These are phyloP conservation scores for Leptoxyphium fumago DNA, from an alignment of 2,329 filamentous ascomycete genomes.

Conservation along the genomic window DNA sequence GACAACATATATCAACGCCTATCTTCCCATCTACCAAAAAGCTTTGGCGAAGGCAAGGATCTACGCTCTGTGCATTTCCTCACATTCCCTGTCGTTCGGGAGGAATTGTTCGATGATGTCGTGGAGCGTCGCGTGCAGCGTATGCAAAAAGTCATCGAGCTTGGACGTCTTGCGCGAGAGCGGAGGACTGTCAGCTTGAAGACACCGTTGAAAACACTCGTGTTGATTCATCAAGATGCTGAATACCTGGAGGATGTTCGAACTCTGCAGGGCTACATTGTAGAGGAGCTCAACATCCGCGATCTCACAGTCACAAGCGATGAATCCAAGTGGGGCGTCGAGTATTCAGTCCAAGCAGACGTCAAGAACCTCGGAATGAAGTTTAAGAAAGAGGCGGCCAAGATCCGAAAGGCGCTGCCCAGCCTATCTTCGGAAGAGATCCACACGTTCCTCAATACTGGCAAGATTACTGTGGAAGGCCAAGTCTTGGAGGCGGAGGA, in stretches of 20 bases:
- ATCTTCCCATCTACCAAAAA: conserved; percentile 64
- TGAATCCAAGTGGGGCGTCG: conserved; percentile 80
- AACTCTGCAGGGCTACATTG: conserved; percentile 75
- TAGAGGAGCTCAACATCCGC: conserved; percentile 80
- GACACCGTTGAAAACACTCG: conserved; percentile 74
- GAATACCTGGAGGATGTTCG: conserved; percentile 77
- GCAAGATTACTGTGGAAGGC: conserved; percentile 68
- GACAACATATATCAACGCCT: conserved; percentile 86
- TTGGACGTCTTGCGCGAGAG: conserved; percentile 75
- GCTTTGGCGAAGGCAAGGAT: conserved; percentile 50
- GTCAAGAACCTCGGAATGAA: conserved; percentile 95
- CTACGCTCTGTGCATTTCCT: conserved; percentile 84
- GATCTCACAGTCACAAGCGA: conserved; percentile 74
- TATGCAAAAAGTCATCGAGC: conserved; percentile 93
- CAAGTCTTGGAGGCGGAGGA: conserved; percentile 74
- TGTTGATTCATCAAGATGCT: conserved; percentile 73
- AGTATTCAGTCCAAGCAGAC: conserved; percentile 79
- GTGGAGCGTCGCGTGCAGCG: conserved; percentile 75
- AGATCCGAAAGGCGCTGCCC: conserved; percentile 82
- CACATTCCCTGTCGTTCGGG: conserved; percentile 71
- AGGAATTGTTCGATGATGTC: conserved; percentile 73
- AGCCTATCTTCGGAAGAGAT: conserved; percentile 65
- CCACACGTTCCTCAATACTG: conserved; percentile 58
- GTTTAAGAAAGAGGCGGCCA: conserved; percentile 83
- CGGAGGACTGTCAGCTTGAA: conserved; percentile 74